Percentiles rank a stretch among this genome's conserved stretches.
phyloP scores from a whole-genome alignment of 768 basidiomycete species.

The Lentinula guzmanii region DNA sequence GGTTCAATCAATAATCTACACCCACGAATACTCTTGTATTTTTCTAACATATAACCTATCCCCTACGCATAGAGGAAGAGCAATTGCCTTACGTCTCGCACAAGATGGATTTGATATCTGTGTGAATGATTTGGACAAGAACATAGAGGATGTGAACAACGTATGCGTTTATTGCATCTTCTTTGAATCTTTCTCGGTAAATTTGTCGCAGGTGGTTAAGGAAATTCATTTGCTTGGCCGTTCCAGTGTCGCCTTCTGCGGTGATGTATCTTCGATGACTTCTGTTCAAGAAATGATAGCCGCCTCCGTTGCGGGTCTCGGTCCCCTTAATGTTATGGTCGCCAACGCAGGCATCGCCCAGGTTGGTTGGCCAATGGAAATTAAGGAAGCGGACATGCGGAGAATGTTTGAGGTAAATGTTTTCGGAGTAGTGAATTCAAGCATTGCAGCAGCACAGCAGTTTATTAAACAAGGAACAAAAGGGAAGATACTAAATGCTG shows the following conservation, averaged over 20 bases:
- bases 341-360: constrained; percentile 36
- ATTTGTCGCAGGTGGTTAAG: constrained; percentile 2
- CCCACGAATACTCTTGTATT: neutral
- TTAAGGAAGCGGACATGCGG: constrained; percentile 17
- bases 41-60: neutral
- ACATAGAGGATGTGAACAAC: constrained; percentile 11
- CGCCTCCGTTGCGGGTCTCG: constrained; percentile 7
- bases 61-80: constrained; percentile 20
- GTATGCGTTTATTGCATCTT: neutral
- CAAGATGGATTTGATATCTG: constrained; percentile 27
- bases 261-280: constrained; percentile 3
- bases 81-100: constrained; percentile 28
- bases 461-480: constrained; percentile 30
- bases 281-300: constrained; percentile 6
- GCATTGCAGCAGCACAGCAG: constrained; percentile 24
- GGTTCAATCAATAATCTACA: neutral
- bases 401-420: constrained; percentile 22
- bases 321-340: constrained; percentile 23
- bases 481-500: constrained; percentile 28
- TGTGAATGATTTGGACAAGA: constrained; percentile 23
- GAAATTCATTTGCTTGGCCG: constrained; percentile 7
- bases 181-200: neutral
- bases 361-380: neutral
- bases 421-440: constrained; percentile 25
- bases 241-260: neutral